These are phyloP conservation scores for Corchorus olitorius DNA, from an alignment of 345 rosid species.

Conservation along the genomic window DNA sequence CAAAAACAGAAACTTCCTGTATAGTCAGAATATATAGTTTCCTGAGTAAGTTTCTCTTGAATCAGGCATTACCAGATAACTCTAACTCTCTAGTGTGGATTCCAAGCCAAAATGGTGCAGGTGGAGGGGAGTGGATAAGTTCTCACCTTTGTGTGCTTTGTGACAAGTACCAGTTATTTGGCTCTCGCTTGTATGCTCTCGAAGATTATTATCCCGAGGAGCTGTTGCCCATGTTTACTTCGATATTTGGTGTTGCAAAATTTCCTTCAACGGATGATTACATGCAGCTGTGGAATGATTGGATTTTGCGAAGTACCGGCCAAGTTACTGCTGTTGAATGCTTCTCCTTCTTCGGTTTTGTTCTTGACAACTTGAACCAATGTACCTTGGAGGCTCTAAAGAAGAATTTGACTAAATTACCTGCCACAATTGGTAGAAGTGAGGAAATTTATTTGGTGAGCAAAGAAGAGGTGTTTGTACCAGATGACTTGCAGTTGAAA, in stretches of 20 bases:
- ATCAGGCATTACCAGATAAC: background rate
- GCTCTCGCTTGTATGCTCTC: background rate
- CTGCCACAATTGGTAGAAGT: background rate
- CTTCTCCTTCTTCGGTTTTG: background rate
- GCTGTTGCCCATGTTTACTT: slow-evolving; percentile 6
- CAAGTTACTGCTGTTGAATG: background rate
- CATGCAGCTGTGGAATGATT: slow-evolving; percentile 2
- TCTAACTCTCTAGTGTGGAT: background rate
- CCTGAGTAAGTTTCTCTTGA: background rate
- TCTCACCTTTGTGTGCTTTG: background rate
- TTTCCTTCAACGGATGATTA: background rate
- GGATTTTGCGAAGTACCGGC: background rate
- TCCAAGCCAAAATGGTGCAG: background rate
- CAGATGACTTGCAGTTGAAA: slow-evolving; percentile 18
- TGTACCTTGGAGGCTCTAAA: background rate
- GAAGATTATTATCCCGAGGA: background rate
- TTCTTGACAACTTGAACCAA: background rate
- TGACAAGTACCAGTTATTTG: background rate
- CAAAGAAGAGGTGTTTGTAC: slow-evolving; percentile 23
- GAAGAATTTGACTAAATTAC: background rate
- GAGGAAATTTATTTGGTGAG: slow-evolving; percentile 22
- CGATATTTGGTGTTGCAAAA: background rate
- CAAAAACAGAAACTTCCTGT: background rate
- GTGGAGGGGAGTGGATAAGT: background rate
- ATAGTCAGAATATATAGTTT: background rate